Conservation (phyloP, 257 asterid genomes). For the Solanum arcanum region DNA sequence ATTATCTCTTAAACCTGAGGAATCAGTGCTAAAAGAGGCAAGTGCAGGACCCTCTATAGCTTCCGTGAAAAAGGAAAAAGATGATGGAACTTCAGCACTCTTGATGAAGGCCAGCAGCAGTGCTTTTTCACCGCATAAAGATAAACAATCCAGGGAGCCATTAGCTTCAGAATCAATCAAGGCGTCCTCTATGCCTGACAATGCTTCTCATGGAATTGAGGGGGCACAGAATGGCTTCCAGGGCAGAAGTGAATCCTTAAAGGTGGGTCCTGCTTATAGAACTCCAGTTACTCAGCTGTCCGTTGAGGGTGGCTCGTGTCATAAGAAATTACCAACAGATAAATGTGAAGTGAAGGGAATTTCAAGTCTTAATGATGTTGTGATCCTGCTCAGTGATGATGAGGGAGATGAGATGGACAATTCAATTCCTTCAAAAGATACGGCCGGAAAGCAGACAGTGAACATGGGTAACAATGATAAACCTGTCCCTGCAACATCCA, state of each 20-base stretch:
- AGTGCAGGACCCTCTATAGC: conserved; percentile 10
- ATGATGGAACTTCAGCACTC: conserved; percentile 17
- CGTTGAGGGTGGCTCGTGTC: conserved; percentile 2
- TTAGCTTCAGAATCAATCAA: conserved; percentile 40
- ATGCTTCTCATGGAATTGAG: conserved; percentile 22
- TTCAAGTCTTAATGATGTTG: conserved; percentile 22
- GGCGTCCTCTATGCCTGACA: conserved; percentile 5
- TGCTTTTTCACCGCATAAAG: conserved; percentile 19
- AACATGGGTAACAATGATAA: conserved; percentile 11
- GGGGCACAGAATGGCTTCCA: conserved; percentile 12
- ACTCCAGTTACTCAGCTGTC: conserved; percentile 14
- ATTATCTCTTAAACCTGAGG: conserved; percentile 26
- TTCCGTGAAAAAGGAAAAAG: conserved; percentile 34
- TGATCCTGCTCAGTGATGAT: conserved; percentile 60
- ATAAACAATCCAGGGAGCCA: conserved; percentile 37
- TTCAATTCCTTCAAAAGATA: conserved; percentile 18
- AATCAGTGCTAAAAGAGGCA: conserved; percentile 22
- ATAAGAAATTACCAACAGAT: conserved; percentile 9
- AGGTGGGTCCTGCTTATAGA: conserved; percentile 15
- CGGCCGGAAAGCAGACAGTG: conserved; percentile 15
- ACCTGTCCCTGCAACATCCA: conserved; percentile 12
- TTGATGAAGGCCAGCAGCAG: conserved; percentile 11
- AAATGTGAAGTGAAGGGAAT: conserved; percentile 25
- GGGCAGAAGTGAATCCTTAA: conserved; percentile 14
- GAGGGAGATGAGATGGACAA: conserved; percentile 36